phyloP scores from a whole-genome alignment of 257 asterid species.

The Knoxia roxburghii region DNA sequence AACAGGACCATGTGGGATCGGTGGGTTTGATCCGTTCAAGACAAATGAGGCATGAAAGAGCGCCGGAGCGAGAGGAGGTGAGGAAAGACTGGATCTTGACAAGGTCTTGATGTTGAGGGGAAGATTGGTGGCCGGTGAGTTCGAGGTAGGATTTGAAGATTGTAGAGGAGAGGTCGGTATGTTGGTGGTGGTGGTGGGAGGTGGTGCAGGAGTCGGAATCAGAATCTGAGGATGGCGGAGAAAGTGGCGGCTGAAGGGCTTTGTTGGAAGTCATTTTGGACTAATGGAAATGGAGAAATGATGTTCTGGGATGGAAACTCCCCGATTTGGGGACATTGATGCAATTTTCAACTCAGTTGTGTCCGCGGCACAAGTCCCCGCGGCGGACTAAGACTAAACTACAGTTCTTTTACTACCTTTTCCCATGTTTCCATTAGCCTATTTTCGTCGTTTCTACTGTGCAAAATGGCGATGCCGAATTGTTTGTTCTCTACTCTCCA shows the following conservation, averaged over 20 bases:
- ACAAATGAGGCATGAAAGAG: constrained; percentile 94
- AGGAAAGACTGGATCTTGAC: constrained; percentile 84
- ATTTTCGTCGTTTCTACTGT: no score
- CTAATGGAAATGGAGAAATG: not conserved
- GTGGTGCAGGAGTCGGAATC: constrained; percentile 50
- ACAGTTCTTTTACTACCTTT: no score
- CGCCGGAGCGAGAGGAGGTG: constrained; percentile 81
- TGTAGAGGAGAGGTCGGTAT: constrained; percentile 64
- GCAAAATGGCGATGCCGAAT: no score
- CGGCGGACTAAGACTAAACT: not conserved
- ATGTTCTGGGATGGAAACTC: constrained; percentile 4
- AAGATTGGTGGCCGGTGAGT: constrained; percentile 33
- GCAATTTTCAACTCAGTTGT: not conserved
- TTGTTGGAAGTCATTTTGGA: constrained; percentile 40
- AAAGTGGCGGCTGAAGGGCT: constrained; percentile 29
- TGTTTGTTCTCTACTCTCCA: no score
- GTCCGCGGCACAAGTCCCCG: no score
- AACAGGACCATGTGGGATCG: constrained; percentile 93
- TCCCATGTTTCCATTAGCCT: not conserved
- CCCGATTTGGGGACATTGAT: not conserved
- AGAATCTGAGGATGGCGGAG: constrained; percentile 57
- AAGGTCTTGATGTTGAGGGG: constrained; percentile 53
- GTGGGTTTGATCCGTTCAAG: constrained; percentile 80
- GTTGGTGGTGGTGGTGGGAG: constrained; percentile 32
- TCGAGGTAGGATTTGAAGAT: constrained; percentile 78